Conservation (phyloP, 495 filamentous ascomycete genomes). For the Hamigera avellanea region DNA sequence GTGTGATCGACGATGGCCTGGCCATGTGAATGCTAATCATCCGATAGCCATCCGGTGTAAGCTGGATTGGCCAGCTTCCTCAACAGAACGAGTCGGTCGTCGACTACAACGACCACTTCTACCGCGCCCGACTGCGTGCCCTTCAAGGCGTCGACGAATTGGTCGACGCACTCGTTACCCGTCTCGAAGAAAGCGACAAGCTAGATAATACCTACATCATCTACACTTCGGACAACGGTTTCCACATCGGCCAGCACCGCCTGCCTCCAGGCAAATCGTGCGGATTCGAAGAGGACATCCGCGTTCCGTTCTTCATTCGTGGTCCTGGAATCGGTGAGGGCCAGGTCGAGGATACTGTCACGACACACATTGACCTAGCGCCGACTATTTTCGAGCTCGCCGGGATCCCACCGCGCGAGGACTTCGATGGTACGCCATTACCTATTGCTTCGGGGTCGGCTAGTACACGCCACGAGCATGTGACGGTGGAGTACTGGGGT, state of each 20-base stretch:
- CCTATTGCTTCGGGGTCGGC: conserved; percentile 27
- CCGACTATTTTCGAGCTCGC: conserved; percentile 49
- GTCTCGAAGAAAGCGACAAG: conserved; percentile 37
- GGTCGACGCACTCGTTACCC: conserved; percentile 42
- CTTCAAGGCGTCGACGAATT: conserved; percentile 63
- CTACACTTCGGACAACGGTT: conserved; percentile 66
- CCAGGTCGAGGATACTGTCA: conserved; percentile 39
- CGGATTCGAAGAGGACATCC: conserved; percentile 64
- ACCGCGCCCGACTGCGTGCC: conserved; percentile 49
- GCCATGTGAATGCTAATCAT: conserved; percentile 1
- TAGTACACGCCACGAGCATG: conserved; percentile 46
- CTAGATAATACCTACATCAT: conserved; percentile 62
- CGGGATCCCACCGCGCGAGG: conserved; percentile 31
- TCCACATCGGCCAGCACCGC: conserved; percentile 64
- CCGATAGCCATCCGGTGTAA: conserved; percentile 43
- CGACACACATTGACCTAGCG: conserved; percentile 58
- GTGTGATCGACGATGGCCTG: no score
- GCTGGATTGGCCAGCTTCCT: conserved; percentile 46
- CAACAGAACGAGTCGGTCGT: conserved; percentile 42
- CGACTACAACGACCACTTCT: conserved; percentile 57
- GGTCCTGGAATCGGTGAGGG: conserved; percentile 44
- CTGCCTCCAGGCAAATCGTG: conserved; percentile 60
- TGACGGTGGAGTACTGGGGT: conserved; percentile 58
- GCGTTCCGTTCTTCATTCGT: conserved; percentile 52
- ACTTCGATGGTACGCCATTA: conserved; percentile 50